Conservation (phyloP, 2,329 filamentous ascomycete species). For the Aspergillus cejpii region DNA sequence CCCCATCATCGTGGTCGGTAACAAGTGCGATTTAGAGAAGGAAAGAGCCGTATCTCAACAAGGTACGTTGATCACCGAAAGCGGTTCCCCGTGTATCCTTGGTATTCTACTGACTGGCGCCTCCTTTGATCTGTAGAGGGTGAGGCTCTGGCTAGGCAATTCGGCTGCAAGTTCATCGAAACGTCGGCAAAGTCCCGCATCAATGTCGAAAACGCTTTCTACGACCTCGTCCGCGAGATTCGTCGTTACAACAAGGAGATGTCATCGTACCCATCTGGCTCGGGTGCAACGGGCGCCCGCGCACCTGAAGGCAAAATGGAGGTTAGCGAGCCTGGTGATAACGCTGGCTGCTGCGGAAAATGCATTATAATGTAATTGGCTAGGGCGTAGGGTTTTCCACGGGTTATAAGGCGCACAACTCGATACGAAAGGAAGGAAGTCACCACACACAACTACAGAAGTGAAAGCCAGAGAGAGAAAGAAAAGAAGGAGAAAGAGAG, state of each 20-base stretch:
- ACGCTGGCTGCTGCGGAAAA: slow-evolving; percentile 69
- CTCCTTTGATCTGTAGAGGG: slow-evolving; percentile 59
- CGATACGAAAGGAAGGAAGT: slow-evolving; percentile 19
- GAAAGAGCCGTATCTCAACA: slow-evolving; percentile 88
- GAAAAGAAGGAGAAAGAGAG: slow-evolving; percentile 15
- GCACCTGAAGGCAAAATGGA: slow-evolving; percentile 64
- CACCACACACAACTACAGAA: slow-evolving; percentile 5
- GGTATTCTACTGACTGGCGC: slow-evolving; percentile 2
- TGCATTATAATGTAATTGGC: slow-evolving; percentile 67
- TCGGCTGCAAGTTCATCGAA: slow-evolving; percentile 98
- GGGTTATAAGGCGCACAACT: slow-evolving; percentile 15
- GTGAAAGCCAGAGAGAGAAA: slow-evolving; percentile 3
- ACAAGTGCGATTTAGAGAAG: slow-evolving; percentile 96
- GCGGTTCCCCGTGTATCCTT: slow-evolving; percentile 29
- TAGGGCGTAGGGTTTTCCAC: slow-evolving; percentile 15
- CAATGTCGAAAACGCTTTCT: slow-evolving; percentile 98
- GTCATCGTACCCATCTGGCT: slow-evolving; percentile 72
- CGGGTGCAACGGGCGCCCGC: slow-evolving; percentile 56
- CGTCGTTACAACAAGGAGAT: slow-evolving; percentile 98
- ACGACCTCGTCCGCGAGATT: slow-evolving; percentile 96
- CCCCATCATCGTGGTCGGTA: slow-evolving; percentile 96
- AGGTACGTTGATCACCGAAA: too few relatives aligned
- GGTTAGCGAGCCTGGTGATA: slow-evolving; percentile 52
- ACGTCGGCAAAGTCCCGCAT: slow-evolving; percentile 96
- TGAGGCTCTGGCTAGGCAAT: slow-evolving; percentile 73